Base-by-base conservation (phyloP, 306 rosid species). In the Arachis stenosperma region DNA sequence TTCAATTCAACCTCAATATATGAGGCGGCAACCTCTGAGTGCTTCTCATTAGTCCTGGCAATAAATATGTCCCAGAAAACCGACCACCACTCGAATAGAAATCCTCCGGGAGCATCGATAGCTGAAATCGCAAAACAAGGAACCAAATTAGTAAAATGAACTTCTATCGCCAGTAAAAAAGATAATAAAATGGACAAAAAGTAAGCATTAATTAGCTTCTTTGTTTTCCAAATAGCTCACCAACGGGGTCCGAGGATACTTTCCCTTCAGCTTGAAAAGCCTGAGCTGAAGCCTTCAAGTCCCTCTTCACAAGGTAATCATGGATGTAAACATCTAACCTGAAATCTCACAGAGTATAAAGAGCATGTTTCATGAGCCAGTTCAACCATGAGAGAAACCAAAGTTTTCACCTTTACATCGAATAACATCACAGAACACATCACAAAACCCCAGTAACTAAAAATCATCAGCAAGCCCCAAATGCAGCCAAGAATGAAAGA, bases 31-130 rank as follows among this genome's bases (percentile, higher is more conserved):
- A 91, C 95, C 68, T 94, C 97, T 2, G 99, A 94, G 77, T 94
- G 99, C 85, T 94, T 94, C 88, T 94, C 99, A 74, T 94, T 94
- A 27, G 99, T 94, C 82, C 99, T 83, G 74, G 99, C 96, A 69
- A 94, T 94, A 73, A 94, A 94, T 78, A 94, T 94, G 82, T 94
- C 99, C 99, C 99, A 94, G 87, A 94, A 94, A 62, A 94, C 98
- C 2, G 98, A 94, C 98, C 98, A 94, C 98, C 98, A 94, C 79
- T 94, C 99, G 1, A 94, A 94, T 43, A 94, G 88, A 86, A 94
- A 94, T 60, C 99, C 97, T 65, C 99, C 96, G 0, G 97, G 99
- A 2, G 97, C 99, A 86, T 94, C 99, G 80, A 94, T 94, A 58
- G 99, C 99, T 94, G 88, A 57, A 69, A 65, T 74, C 59, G 56